Conservation (phyloP, 2,329 filamentous ascomycete species). For the Leptoxyphium fumago region DNA sequence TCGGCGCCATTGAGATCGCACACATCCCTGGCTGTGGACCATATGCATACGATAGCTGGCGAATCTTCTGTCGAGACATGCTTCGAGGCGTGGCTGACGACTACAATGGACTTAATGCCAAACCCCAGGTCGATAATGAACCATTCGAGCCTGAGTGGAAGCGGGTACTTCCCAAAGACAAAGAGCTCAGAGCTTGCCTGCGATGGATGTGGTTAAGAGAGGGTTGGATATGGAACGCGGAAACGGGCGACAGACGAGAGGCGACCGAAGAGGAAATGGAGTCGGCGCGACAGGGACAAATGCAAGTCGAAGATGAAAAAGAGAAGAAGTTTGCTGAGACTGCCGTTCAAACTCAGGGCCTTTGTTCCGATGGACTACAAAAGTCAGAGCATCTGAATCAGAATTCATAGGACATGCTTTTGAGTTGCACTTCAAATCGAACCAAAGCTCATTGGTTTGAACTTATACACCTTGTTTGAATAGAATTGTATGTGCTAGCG, state of each 20-base stretch:
- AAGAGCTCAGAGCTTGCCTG: slow-evolving; percentile 75
- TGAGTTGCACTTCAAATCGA: no score
- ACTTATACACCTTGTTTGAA: no score
- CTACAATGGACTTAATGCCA: slow-evolving; percentile 46
- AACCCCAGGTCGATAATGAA: slow-evolving; percentile 19
- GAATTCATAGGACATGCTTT: no score
- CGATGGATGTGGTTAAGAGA: slow-evolving; percentile 87
- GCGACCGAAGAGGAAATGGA: slow-evolving; percentile 39
- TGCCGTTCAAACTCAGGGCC: background rate
- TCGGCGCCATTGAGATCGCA: slow-evolving; percentile 64
- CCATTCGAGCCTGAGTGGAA: slow-evolving; percentile 79
- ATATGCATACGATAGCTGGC: slow-evolving; percentile 81
- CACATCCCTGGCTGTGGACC: slow-evolving; percentile 63
- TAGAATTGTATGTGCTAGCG: no score
- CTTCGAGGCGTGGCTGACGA: slow-evolving; percentile 50
- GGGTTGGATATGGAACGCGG: slow-evolving; percentile 66
- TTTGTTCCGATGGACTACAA: no score
- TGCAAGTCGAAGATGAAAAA: slow-evolving; percentile 23
- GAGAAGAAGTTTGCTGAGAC: slow-evolving; percentile 14
- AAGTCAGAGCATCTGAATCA: no score
- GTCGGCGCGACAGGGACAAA: slow-evolving; percentile 43
- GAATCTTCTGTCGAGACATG: slow-evolving; percentile 79
- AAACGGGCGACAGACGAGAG: slow-evolving; percentile 47
- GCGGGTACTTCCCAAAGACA: slow-evolving; percentile 66
- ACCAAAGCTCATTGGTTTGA: no score